phyloP scores from a whole-genome alignment of 108 stramenopile genomes.

The Aurantiochytrium sp. region DNA sequence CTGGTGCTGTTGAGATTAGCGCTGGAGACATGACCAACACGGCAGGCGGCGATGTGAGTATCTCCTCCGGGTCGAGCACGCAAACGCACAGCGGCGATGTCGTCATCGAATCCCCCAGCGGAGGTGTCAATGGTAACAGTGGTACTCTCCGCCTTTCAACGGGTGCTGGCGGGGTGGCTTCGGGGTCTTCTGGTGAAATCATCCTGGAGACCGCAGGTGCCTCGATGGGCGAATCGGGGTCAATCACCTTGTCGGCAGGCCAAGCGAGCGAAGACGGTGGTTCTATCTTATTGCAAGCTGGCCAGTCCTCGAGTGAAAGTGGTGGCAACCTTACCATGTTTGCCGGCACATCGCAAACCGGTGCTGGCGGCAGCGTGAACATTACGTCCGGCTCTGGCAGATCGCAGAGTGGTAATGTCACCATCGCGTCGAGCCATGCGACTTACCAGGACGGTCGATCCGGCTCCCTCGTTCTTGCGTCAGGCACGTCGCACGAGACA shows the following conservation, averaged over 20 bases:
- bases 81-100: background rate
- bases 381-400: background rate
- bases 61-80: background rate
- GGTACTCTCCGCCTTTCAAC: constrained; percentile 33
- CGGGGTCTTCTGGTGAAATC: constrained; percentile 27
- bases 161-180: constrained; percentile 23
- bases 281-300: background rate
- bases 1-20: constrained; percentile 33
- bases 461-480: background rate
- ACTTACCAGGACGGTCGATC: background rate
- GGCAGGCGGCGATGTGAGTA: background rate
- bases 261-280: background rate
- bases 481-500: background rate
- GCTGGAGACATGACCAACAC: constrained; percentile 21
- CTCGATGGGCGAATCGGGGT: background rate
- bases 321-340: constrained; percentile 34
- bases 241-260: background rate
- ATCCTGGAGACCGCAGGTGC: constrained; percentile 30
- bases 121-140: constrained; percentile 28
- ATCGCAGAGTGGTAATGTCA: background rate
- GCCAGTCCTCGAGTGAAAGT: background rate
- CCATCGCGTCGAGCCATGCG: background rate
- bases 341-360: background rate
- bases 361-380: background rate
- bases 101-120: constrained; percentile 22